phyloP scores from a whole-genome alignment of 1,284 basidiomycete species.

The Fomitopsis schrenkii region DNA sequence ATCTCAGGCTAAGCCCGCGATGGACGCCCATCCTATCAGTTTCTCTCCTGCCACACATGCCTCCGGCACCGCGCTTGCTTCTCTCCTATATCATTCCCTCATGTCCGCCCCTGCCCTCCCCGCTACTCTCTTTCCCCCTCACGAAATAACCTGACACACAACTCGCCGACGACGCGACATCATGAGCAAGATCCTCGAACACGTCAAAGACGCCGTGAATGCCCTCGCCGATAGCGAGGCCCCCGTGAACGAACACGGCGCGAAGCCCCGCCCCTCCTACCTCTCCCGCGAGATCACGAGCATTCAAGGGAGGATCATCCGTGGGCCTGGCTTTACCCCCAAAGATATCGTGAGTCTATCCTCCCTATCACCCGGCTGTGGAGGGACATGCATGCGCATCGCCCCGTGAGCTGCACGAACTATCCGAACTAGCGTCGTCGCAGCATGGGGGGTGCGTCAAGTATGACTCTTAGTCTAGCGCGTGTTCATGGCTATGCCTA shows the following conservation, averaged over 20 bases:
- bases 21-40: background rate
- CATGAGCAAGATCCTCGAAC: background rate
- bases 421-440: too few relatives aligned
- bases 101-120: background rate
- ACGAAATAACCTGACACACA: background rate
- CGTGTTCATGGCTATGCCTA: too few relatives aligned
- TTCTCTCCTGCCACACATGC: too few relatives aligned
- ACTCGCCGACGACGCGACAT: background rate
- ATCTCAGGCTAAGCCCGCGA: background rate
- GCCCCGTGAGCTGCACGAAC: background rate
- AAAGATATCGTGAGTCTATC: conserved; percentile 1
- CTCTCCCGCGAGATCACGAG: conserved; percentile 2
- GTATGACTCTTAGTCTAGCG: too few relatives aligned
- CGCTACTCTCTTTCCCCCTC: background rate
- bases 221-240: conserved; percentile 4
- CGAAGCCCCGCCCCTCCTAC: background rate
- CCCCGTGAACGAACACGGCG: conserved; percentile 7
- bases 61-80: too few relatives aligned
- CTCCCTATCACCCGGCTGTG: background rate
- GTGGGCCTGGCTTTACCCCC: conserved; percentile 5
- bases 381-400: too few relatives aligned
- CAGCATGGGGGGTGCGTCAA: too few relatives aligned
- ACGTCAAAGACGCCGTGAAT: conserved; percentile 1
- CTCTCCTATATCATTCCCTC: too few relatives aligned
- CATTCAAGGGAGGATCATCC: background rate